Evolutionary conservation across 345 rosid genomes (phyloP), one percentile per base, ranked within the genome.

Genomic region (Linum tenue): DNA sequence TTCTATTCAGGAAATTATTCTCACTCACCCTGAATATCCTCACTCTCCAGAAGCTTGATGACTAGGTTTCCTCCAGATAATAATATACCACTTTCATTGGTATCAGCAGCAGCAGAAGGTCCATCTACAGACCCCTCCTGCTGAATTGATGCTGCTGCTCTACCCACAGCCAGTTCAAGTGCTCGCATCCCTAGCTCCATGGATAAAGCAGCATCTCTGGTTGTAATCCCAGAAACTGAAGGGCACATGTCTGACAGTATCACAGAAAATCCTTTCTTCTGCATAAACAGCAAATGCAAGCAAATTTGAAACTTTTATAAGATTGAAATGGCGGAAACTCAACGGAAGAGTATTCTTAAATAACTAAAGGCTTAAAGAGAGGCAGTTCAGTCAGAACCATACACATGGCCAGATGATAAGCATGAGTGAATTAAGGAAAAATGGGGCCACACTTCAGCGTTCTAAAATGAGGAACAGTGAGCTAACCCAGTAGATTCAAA

Each of bases 211-310:
- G 92, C 89, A 77, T 94, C 99, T 70, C 60, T 87, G 35, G 84
- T 82, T 62, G 84, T 67, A 48, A 94, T 85, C 67, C 99, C 99
- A 75, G 97, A 85, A 71, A 94, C 96, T 31, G 73, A 72, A 42
- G 88, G 97, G 59, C 99, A 90, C 96, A 88, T 94, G 67, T 94
- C 96, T 2, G 99, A 94, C 37, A 90, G 90, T 63, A 90, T 62
- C 15, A 90, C 88, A 2, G 87, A 88, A 65, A 94, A 90, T 1
- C 97, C 97, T 69, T 75, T 81, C 55, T 83, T 67, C 97, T 88
- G 84, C 82, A 82, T 48, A 60, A 72, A 44, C 71, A 17, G 1
- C 63, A 71, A 70, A 37, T 8, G 10, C 48, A 68, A 67, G 11
- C 5, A 35, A 64, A 39, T 39, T 60, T 11, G 15, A 67, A 59